phyloP scores from a whole-genome alignment of 768 basidiomycete species.

The Boletus sp. region DNA sequence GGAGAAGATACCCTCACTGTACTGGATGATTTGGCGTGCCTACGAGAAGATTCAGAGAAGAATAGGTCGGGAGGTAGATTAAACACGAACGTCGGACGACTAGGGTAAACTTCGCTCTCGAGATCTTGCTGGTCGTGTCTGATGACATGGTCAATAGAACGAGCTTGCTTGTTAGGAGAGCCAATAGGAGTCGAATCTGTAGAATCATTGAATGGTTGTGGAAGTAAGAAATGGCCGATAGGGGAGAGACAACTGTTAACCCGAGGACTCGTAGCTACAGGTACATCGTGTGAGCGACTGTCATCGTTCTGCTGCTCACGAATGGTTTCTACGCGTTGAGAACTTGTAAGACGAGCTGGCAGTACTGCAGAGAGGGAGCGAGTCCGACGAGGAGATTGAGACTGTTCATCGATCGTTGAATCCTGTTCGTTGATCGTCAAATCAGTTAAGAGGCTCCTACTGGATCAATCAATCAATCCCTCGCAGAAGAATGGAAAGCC shows the following conservation, averaged over 20 bases:
- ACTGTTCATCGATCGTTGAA: neutral
- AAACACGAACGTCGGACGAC: slow-evolving; percentile 11
- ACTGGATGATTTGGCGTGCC: neutral
- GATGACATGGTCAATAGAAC: neutral
- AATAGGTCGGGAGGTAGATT: neutral
- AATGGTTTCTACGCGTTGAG: slow-evolving; percentile 1
- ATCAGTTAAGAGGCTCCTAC: neutral
- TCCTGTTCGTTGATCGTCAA: neutral
- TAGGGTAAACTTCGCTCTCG: neutral
- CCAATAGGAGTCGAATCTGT: neutral
- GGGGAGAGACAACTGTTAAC: slow-evolving; percentile 14
- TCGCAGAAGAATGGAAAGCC: neutral
- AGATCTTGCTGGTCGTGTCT: neutral
- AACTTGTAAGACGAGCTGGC: neutral
- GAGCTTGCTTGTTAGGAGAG: neutral
- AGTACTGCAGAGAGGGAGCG: neutral
- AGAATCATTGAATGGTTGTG: slow-evolving; percentile 6
- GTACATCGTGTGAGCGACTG: neutral
- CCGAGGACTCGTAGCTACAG: neutral
- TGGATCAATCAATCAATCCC: neutral
- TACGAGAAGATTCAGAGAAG: slow-evolving; percentile 11
- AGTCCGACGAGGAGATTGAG: neutral
- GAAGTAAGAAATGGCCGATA: slow-evolving; percentile 12
- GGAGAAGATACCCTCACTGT: slow-evolving; percentile 12
- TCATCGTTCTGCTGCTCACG: neutral